Base-by-base conservation (phyloP, 2,329 filamentous ascomycete genomes). In the Ophiostoma pallidulum region DNA sequence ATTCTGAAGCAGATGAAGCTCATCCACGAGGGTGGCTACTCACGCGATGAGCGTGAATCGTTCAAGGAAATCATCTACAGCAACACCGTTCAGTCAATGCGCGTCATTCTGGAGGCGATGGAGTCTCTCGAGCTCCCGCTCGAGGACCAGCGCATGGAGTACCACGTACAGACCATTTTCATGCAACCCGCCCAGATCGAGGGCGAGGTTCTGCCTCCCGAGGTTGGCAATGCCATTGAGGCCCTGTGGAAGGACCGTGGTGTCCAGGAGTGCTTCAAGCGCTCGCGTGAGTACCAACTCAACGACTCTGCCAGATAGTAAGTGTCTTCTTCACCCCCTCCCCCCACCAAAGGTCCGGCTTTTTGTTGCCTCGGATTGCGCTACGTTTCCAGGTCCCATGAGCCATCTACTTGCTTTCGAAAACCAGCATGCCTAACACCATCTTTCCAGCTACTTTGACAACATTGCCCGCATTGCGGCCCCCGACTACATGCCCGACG, bases 1-100 rank as follows among this genome's bases (percentile, higher is more conserved):
- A 94, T 94, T 59, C 74, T 94, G 59, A 94, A 94, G 72, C 88
- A 94, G 75, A 94, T 94, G 88, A 98, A 97, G 77, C 85, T 98
- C 62, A 98, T 98, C 62, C 88, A 98, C 68, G 92, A 98, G 75
- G 92, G 92, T 55, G 91, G 92, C 59, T 98, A 97, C 74, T 97
- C 92, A 53, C 86, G 91, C 66, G 92, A 97, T 57, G 79, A 83
- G 65, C 74, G 78, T 53, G 78, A 82, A 63, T 81, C 77, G 6
- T 82, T 82, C 72, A 82, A 82, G 66, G 79, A 82, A 59, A 82
- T 82, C 60, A 82, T 83, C 61, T 82, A 81, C 68, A 81, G 76
- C 68, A 83, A 83, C 65, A 82, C 78, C 1, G 78, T 82, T 14
- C 78, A 82, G 63, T 82, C 78, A 32, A 82, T 82, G 78, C 77